A percentile compares a stretch with the other conserved stretches of the same genome.
Conservation (phyloP, 192 early-diverging fungal species). For the Backusella morwellensis region DNA sequence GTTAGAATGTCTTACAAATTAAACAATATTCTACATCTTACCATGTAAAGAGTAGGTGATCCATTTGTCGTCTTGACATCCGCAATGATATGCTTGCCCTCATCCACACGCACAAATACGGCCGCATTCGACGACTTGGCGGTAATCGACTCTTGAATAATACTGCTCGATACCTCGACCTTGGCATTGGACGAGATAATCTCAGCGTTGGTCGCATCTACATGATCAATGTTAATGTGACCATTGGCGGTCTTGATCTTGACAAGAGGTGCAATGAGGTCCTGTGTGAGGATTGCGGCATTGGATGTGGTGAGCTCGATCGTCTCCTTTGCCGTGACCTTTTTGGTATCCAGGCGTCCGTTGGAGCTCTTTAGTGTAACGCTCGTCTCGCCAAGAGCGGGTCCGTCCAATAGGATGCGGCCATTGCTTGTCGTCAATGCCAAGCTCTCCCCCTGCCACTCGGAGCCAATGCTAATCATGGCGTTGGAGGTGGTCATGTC, state of each 20-base stretch:
- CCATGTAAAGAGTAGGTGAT: background rate
- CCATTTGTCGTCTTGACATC: background rate
- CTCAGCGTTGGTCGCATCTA: background rate
- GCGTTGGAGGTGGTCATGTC: background rate
- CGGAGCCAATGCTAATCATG: background rate
- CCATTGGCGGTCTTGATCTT: background rate
- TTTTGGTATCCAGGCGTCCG: background rate
- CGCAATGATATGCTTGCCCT: background rate
- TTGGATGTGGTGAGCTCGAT: background rate
- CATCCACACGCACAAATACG: background rate
- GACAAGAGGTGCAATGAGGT: background rate
- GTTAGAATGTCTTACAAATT: background rate
- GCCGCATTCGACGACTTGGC: background rate
- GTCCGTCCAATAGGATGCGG: background rate
- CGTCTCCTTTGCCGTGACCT: background rate
- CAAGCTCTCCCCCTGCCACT: background rate
- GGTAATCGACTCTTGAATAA: background rate
- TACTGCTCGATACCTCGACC: background rate
- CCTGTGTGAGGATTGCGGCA: background rate
- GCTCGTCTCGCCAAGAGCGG: background rate
- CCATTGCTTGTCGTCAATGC: background rate
- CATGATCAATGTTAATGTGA: background rate
- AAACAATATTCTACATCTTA: background rate
- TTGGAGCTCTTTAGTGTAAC: background rate
- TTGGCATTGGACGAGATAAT: background rate